Evolutionary conservation across 2,329 filamentous ascomycete genomes (phyloP), one percentile per base, ranked within the genome.

Genomic region (Monosporascus sp.): DNA sequence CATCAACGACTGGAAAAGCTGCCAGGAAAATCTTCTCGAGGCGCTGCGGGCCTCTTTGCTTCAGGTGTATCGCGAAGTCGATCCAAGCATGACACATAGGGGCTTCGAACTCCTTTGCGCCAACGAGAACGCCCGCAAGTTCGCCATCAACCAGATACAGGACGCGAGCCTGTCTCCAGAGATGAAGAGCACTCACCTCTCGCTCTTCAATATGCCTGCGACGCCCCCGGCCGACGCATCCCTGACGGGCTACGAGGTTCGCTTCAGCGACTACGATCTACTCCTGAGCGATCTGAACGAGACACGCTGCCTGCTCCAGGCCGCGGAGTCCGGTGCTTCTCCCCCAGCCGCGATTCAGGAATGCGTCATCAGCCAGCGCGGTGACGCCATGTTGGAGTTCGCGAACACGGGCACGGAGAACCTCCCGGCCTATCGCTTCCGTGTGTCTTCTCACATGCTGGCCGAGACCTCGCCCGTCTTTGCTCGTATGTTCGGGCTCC

Each of bases 331-430:
- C 0, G 73, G 70, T 8, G 73, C 74, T 28, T 68, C 71, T 0
- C 69, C 70, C 2, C 70, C 69, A 17, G 67, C 72, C 48, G 63
- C 62, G 0, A 66, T 78, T 8, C 65, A 70, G 17, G 77, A 80
- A 51, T 71, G 69, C 43, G 61, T 67, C 37, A 76, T 81, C 50
- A 69, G 73, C 0, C 68, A 69, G 1, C 68, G 68, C 2, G 78
- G 79, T 7, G 78, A 81, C 55, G 72, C 72, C 3, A 71, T 82
- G 26, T 69, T 82, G 35, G 79, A 81, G 55, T 82, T 81, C 55
- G 69, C 74, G 51, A 79, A 80, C 55, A 60, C 65, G 0, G 65
- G 61, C 1, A 63, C 65, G 7, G 70, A 73, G 40, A 55, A 54
- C 17, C 52, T 64, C 48, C 75, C 77, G 0, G 71, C 74, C 1